A percentile compares a stretch with the other conserved stretches of the same genome.
These are phyloP conservation scores for Aspergillus tanneri DNA, from an alignment of 2,329 filamentous ascomycete genomes.

Conservation along the genomic window DNA sequence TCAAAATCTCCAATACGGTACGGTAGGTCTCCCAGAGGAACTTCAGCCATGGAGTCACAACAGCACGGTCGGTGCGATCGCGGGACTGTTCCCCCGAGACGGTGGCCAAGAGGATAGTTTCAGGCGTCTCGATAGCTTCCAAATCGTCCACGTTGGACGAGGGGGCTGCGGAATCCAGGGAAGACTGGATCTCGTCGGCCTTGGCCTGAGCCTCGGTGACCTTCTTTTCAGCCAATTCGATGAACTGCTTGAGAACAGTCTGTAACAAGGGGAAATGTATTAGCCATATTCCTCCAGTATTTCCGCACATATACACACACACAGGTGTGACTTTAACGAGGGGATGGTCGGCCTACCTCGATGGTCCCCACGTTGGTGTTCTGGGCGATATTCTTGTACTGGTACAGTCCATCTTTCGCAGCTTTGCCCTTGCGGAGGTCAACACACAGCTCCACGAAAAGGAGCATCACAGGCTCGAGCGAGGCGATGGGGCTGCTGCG, in stretches of 20 bases:
- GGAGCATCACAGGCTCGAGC: conserved; percentile 96
- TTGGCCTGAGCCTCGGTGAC: conserved; percentile 94
- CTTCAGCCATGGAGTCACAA: conserved; percentile 98
- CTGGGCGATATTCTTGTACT: conserved; percentile 99
- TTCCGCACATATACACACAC: too few species aligned
- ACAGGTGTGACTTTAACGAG: too few species aligned
- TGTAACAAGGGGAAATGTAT: conserved; percentile 34
- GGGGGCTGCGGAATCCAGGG: conserved; percentile 71
- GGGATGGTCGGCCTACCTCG: conserved; percentile 66
- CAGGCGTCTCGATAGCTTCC: conserved; percentile 94
- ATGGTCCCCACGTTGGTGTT: conserved; percentile 99
- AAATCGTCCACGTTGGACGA: conserved; percentile 85
- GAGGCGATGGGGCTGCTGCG: conserved; percentile 96
- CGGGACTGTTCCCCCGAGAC: conserved; percentile 97
- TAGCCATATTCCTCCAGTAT: conserved; percentile 8
- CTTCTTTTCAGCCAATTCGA: conserved; percentile 93
- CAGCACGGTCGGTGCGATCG: conserved; percentile 94
- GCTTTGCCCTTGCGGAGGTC: conserved; percentile 97
- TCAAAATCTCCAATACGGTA: conserved; percentile 95
- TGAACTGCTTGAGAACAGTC: conserved; percentile 95
- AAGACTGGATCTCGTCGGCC: conserved; percentile 90
- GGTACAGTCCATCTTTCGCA: conserved; percentile 97
- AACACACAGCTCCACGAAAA: conserved; percentile 94
- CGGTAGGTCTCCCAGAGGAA: conserved; percentile 99
- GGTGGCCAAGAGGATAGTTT: conserved; percentile 95